phyloP scores from a whole-genome alignment of 2,329 filamentous ascomycete genomes.

The Fusarium praegraminearum region DNA sequence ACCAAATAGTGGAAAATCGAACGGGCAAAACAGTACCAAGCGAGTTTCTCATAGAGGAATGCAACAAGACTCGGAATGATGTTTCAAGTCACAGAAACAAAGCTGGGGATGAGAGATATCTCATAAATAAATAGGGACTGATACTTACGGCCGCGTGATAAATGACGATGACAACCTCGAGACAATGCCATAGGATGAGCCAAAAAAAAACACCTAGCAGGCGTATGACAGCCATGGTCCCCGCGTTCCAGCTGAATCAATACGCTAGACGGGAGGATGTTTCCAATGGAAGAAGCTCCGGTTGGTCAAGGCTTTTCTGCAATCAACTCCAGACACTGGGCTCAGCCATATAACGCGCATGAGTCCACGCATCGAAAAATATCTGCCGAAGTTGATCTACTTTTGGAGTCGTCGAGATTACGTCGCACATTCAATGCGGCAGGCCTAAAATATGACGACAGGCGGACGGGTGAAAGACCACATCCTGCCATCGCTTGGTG shows the following conservation, averaged over 20 bases:
- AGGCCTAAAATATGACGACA: conserved; percentile 36
- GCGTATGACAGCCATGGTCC: conserved; percentile 4
- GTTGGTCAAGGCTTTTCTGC: conserved; percentile 18
- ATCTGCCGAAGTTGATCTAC: conserved; percentile 17
- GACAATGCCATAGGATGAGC: conserved; percentile 20
- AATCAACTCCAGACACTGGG: conserved; percentile 19
- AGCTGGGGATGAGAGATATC: neutral
- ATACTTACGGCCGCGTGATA: conserved; percentile 31
- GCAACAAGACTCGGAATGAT: conserved; percentile 7
- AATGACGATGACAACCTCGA: conserved; percentile 37
- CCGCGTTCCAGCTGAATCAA: conserved; percentile 18
- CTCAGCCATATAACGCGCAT: conserved; percentile 12
- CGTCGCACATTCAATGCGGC: conserved; percentile 27
- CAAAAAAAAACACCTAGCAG: neutral
- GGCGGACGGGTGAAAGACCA: conserved; percentile 7
- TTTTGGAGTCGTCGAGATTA: conserved; percentile 14
- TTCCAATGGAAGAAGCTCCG: conserved; percentile 11
- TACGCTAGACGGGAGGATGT: conserved; percentile 14
- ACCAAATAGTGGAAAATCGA: conserved; percentile 31
- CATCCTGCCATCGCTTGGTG: conserved; percentile 4
- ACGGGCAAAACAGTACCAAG: conserved; percentile 12
- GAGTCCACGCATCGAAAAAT: conserved; percentile 4
- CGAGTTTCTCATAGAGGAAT: conserved; percentile 6
- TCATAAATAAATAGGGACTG: neutral
- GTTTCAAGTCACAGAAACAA: neutral